Percentiles rank a stretch among this genome's conserved stretches.
Evolutionary conservation across 177 flowering plant genomes (phyloP).

Genomic region (Vitis hybrid): DNA sequence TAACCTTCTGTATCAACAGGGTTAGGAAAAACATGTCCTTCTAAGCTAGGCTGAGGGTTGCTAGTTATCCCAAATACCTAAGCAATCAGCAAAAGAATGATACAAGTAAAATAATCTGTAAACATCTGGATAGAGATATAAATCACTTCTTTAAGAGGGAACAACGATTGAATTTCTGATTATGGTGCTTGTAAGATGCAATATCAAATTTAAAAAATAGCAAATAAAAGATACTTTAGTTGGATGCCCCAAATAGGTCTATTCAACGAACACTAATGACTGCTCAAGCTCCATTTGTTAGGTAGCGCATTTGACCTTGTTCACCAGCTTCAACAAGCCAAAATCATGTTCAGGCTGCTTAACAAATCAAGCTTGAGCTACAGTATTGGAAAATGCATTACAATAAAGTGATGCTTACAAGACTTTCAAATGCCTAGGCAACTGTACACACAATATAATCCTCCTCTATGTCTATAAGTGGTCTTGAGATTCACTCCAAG

Average conservation of each 20-base stretch:
- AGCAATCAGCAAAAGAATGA: not conserved
- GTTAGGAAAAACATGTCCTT: slow-evolving; percentile 94
- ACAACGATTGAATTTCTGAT: too few species aligned
- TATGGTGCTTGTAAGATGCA: too few species aligned
- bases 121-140: not conserved
- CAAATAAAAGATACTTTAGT: too few species aligned
- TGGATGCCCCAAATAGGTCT: too few species aligned
- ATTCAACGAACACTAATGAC: too few species aligned
- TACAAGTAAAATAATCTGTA: not conserved
- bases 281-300: too few species aligned
- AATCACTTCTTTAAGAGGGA: too few species aligned
- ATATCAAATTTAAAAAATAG: not conserved
- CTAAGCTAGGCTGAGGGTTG: slow-evolving; percentile 73
- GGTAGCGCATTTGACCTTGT: not conserved
- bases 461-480: too few species aligned
- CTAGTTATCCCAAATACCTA: slow-evolving; percentile 88
- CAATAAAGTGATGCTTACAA: not conserved
- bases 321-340: not conserved
- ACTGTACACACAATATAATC: too few species aligned
- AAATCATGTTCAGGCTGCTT: not conserved
- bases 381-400: not conserved
- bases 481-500: too few species aligned
- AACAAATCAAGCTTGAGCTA: not conserved
- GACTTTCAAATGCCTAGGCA: not conserved
- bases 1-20: slow-evolving; percentile 80